A percentile compares a stretch with the other conserved stretches of the same genome.
phyloP scores from a whole-genome alignment of 2,329 filamentous ascomycete species.

The Elsinoe necatrix region DNA sequence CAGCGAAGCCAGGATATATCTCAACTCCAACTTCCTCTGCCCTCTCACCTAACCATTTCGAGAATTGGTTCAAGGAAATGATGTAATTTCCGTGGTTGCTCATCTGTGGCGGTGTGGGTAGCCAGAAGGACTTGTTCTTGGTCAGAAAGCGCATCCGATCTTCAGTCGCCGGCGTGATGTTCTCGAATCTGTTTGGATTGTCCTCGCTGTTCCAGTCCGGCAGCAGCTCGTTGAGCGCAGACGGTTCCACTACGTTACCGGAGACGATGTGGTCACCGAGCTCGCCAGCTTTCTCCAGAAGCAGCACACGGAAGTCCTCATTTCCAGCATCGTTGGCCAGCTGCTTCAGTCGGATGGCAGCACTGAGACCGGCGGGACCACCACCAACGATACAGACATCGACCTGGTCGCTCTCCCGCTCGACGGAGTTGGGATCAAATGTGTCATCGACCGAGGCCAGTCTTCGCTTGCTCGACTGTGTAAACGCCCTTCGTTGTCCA shows the following conservation, averaged over 20 bases:
- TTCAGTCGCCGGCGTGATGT: conserved; percentile 70
- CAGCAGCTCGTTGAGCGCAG: conserved; percentile 77
- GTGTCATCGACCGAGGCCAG: conserved; percentile 33
- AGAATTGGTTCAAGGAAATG: conserved; percentile 87
- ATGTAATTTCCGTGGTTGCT: conserved; percentile 98
- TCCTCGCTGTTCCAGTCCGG: conserved; percentile 88
- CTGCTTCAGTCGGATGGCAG: conserved; percentile 91
- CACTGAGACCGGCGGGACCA: conserved; percentile 86
- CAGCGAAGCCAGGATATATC: conserved; percentile 91
- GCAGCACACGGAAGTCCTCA: conserved; percentile 85
- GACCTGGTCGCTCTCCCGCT: conserved; percentile 85
- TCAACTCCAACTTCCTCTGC: conserved; percentile 97
- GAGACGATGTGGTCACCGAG: conserved; percentile 92
- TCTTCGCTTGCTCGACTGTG: conserved; percentile 24
- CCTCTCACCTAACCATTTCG: conserved; percentile 89
- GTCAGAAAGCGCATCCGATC: conserved; percentile 96
- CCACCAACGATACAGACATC: conserved; percentile 96
- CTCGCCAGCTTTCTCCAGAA: conserved; percentile 93
- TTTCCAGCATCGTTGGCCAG: conserved; percentile 90
- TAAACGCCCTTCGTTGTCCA: conserved; percentile 29
- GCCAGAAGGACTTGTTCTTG: conserved; percentile 64
- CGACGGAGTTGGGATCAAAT: conserved; percentile 47
- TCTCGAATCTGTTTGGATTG: conserved; percentile 79
- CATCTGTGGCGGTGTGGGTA: conserved; percentile 93
- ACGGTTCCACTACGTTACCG: conserved; percentile 88